These are phyloP conservation scores for Ascochyta viciae-villosae DNA, from an alignment of 2,329 filamentous ascomycete species.

Conservation along the genomic window DNA sequence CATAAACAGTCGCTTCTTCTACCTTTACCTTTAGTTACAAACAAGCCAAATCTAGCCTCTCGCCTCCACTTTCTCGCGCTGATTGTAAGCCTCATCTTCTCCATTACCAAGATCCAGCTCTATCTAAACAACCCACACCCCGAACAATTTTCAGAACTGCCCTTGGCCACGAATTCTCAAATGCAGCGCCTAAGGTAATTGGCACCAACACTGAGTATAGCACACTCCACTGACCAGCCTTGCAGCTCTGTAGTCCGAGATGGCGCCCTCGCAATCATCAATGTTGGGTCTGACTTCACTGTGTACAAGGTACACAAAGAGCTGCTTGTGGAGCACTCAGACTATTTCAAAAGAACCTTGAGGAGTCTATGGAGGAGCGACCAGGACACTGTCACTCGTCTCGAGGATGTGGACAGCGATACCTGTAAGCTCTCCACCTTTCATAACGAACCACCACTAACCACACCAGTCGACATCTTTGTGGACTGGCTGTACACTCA, in stretches of 20 bases:
- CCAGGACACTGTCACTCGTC: neutral
- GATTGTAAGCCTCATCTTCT: too few species aligned
- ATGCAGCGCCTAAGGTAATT: too few species aligned
- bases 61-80: too few species aligned
- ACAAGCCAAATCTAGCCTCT: too few species aligned
- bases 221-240: too few species aligned
- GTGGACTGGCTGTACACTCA: neutral
- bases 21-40: too few species aligned
- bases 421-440: neutral
- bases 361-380: neutral
- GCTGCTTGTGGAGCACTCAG: neutral
- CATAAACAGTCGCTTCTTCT: too few species aligned
- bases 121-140: too few species aligned
- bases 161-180: too few species aligned
- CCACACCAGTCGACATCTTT: neutral
- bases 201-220: too few species aligned
- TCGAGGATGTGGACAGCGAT: neutral
- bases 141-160: too few species aligned
- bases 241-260: neutral
- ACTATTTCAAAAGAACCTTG: neutral
- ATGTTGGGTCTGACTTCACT: neutral
- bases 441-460: neutral
- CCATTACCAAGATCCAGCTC: too few species aligned
- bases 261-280: neutral
- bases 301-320: neutral